Conservation (phyloP, 768 basidiomycete species). For the Mycena galericulata region DNA sequence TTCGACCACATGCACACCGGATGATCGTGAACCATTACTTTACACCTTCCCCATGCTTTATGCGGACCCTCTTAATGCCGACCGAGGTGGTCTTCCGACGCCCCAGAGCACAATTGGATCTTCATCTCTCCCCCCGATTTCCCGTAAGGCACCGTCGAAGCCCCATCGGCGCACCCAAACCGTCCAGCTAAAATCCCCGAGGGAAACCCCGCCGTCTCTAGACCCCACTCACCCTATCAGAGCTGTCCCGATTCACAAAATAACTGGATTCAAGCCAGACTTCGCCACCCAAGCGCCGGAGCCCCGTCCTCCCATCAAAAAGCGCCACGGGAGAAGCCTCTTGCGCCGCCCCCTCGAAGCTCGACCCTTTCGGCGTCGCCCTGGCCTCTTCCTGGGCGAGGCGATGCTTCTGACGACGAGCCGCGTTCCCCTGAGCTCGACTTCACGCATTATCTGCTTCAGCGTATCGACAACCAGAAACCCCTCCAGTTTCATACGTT, state of each 20-base stretch:
- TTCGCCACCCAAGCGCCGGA: constrained; percentile 25
- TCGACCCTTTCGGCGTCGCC: constrained; percentile 52
- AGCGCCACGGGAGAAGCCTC: constrained; percentile 28
- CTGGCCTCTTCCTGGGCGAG: constrained; percentile 51
- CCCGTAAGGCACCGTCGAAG: constrained; percentile 5
- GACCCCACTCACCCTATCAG: constrained; percentile 32
- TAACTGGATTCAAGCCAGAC: constrained; percentile 37
- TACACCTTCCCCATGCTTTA: constrained; percentile 31
- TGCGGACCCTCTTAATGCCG: background rate
- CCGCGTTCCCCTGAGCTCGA: constrained; percentile 50
- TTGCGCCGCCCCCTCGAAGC: constrained; percentile 48
- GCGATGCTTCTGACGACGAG: constrained; percentile 46
- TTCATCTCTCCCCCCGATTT: constrained; percentile 17
- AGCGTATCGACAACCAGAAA: constrained; percentile 54
- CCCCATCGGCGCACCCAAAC: constrained; percentile 1
- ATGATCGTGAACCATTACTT: constrained; percentile 27
- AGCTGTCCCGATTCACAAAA: constrained; percentile 34
- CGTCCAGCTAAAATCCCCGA: constrained; percentile 7
- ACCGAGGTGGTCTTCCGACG: constrained; percentile 1
- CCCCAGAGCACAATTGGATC: background rate
- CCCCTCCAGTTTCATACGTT: constrained; percentile 44
- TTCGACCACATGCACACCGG: constrained; percentile 29
- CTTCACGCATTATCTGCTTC: constrained; percentile 56
- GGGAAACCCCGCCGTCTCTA: background rate
- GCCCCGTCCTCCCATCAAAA: background rate